A percentile compares a stretch with the other conserved stretches of the same genome.
phyloP scores from a whole-genome alignment of 2,329 filamentous ascomycete genomes.

The Domatiomyces catenatus region DNA sequence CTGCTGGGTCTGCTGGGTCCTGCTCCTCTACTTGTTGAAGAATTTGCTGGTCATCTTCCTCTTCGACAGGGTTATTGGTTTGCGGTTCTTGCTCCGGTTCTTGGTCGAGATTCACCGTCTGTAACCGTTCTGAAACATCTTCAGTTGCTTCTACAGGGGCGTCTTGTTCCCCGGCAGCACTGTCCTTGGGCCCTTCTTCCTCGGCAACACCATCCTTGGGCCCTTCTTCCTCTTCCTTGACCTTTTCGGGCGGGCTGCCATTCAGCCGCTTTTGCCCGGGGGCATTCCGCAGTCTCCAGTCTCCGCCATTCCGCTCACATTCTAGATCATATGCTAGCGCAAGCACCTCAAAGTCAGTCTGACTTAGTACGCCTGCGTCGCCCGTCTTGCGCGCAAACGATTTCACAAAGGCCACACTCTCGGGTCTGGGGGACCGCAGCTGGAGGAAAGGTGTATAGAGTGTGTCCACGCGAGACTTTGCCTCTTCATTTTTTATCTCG shows the following conservation, averaged over 20 bases:
- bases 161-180: conserved; percentile 11
- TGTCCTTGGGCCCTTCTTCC: conserved; percentile 12
- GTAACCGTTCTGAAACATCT: not conserved
- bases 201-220: conserved; percentile 9
- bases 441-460: conserved; percentile 74
- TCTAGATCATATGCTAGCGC: conserved; percentile 92
- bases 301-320: conserved; percentile 73
- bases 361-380: conserved; percentile 74
- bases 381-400: conserved; percentile 83
- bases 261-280: conserved; percentile 69
- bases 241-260: conserved; percentile 42
- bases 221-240: conserved; percentile 16
- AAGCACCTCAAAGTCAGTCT: conserved; percentile 74
- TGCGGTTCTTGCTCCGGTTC: not conserved
- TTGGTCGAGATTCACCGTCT: not conserved
- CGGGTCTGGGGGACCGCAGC: conserved; percentile 55
- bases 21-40: conserved; percentile 10
- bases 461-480: conserved; percentile 66
- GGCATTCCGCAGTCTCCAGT: conserved; percentile 65
- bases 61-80: not conserved
- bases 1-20: conserved; percentile 23
- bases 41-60: not conserved
- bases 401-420: conserved; percentile 63
- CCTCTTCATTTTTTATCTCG: conserved; percentile 75
- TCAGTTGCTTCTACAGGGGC: not conserved